These are phyloP conservation scores for Candida coquimbonensis DNA, from an alignment of 805 yeast species.

Conservation along the genomic window DNA sequence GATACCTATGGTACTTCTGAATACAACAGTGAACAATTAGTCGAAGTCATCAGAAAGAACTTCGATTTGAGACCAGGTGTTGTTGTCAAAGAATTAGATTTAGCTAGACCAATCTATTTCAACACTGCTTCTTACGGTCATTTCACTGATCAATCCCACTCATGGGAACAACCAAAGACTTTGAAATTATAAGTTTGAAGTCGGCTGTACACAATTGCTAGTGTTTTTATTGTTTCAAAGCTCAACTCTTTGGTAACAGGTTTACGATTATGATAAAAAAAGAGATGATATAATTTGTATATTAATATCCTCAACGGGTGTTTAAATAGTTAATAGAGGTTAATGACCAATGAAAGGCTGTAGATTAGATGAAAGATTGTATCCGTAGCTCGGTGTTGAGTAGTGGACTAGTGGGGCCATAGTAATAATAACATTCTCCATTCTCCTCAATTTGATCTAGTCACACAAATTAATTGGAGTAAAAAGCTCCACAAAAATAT, in stretches of 20 bases:
- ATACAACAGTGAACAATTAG: conserved; percentile 83
- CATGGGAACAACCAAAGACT: conserved; percentile 97
- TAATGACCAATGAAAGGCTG: background rate
- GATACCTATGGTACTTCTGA: conserved; percentile 98
- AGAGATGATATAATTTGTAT: conserved; percentile 1
- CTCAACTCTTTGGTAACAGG: conserved; percentile 9
- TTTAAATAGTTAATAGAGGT: background rate
- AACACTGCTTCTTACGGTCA: conserved; percentile 99
- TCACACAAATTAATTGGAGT: background rate
- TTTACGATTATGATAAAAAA: conserved; percentile 3
- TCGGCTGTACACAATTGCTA: too few species aligned
- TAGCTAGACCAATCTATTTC: conserved; percentile 98
- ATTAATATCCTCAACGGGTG: conserved; percentile 9
- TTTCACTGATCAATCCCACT: conserved; percentile 97
- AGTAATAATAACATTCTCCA: background rate
- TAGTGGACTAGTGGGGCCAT: too few species aligned
- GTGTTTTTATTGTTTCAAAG: background rate
- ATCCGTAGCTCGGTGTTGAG: background rate
- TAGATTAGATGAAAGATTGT: too few species aligned
- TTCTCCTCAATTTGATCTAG: background rate
- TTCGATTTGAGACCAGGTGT: conserved; percentile 99
- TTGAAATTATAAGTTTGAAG: conserved; percentile 41
- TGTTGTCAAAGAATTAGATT: conserved; percentile 90
- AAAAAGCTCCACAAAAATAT: background rate
- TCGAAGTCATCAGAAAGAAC: conserved; percentile 84